Conservation (phyloP, 73 alveolate species). For the Paramecium primaurelia region DNA sequence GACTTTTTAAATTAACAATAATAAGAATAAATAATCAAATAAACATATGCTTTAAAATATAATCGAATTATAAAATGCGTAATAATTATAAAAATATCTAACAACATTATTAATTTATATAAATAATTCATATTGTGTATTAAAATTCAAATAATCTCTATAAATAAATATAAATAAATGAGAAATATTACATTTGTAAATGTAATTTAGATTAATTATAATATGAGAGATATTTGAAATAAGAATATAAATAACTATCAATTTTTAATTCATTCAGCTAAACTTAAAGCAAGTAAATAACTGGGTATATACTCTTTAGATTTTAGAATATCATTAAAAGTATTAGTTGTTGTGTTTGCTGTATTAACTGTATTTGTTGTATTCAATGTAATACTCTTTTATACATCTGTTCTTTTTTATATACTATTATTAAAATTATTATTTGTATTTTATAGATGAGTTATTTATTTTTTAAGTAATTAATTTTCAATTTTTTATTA, state of each 20-base stretch:
- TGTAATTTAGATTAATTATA: not conserved
- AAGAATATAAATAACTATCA: not conserved
- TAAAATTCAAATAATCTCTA: too few species aligned
- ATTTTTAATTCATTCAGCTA: not conserved
- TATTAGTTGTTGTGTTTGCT: not conserved
- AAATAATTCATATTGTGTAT: not conserved
- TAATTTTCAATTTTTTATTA: not conserved
- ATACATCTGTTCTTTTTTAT: not conserved
- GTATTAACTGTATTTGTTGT: not conserved
- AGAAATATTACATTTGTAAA: too few species aligned
- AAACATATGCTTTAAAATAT: not conserved
- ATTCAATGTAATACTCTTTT: not conserved
- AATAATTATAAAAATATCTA: not conserved
- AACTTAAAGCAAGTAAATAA: constrained; percentile 37
- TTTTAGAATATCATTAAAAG: not conserved
- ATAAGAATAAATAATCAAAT: not conserved
- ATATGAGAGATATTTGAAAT: not conserved
- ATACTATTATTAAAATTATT: not conserved
- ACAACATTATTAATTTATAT: not conserved
- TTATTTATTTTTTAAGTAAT: not conserved
- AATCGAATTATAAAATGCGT: not conserved
- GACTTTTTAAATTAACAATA: not conserved
- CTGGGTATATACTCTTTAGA: constrained; percentile 22
- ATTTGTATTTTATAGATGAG: not conserved
- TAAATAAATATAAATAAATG: too few species aligned